Evolutionary conservation across 2,329 filamentous ascomycete species (phyloP), one percentile per base, ranked within the genome.

Genomic region (Diplodia intermedia): DNA sequence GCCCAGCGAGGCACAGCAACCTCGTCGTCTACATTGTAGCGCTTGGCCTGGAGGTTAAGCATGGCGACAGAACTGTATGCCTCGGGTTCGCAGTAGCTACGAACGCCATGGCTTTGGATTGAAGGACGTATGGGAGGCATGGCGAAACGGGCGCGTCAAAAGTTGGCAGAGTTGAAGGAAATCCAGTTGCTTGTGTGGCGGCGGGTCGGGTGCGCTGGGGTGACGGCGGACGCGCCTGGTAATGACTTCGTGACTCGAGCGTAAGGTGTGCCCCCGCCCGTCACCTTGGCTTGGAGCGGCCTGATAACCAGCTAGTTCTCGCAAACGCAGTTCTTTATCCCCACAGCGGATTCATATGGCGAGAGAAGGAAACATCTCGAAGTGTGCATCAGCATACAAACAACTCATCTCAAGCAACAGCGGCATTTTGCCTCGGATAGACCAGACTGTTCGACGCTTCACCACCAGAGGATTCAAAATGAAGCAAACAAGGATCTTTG

Each of bases 61-160:
- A 15, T 31, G 18, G 47, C 20, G 62, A 65, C 38, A 20, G 29
- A 11, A 23, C 50, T 65, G 62, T 65, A 65, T 8, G 36, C 20
- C 9, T 65, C 62, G 15, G 62, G 62, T 20, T 65, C 62, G 18
- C 20, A 54, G 47, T 26, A 63, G 60, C 20, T 38, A 7, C n/a
- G 47, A 15, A 63, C 31, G 47, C 40, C 7, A 23, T 47, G 60
- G 9, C 53, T 63, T 11, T 23, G 62, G 15, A 23, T 26, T 15
- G 62, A 66, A 23, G 43, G 53, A 11, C 7, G 38, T 33, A n/a
- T 20, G n/a, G 18, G 54, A 20, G 11, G 31, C n/a, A 29, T 20
- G 3, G 33, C 54, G 33, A 18, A 56, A 29, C 52, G 15, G n/a
- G 20, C n/a, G 26, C 18, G 18, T 14, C 31, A 36, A 31, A 33